Base-by-base conservation (phyloP, 2,329 filamentous ascomycete genomes). In the Verruconis gallopava region DNA sequence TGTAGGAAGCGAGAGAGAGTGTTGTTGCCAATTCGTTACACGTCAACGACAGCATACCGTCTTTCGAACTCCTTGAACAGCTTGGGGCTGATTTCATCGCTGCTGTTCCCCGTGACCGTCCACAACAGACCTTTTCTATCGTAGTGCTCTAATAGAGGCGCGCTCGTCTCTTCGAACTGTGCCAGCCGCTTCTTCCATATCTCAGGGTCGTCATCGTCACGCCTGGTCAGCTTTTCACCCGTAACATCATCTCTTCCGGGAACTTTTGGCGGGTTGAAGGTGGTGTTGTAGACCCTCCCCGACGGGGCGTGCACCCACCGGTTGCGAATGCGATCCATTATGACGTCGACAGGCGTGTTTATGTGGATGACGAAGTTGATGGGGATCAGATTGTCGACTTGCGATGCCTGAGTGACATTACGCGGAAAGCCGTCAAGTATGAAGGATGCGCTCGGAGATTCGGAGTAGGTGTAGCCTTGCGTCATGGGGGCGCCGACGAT, bases 341-440 rank as follows among this genome's bases (percentile, higher is more conserved):
- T 86, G 46, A 95, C 84, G 5, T 81, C 75, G 22, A 83, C 75
- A 0, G 91, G 91, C 0, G 89, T 96, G 55, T 81, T 73, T 51
- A 96, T 71, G 43, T 83, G 85, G 45, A 95, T 80, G 38, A 86
- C 91, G 47, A 95, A 74, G 62, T 98, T 98, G 59, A 98, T 88
- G n/a, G 89, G 86, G 21, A 96, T 75, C 22, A 95, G 71, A 36
- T 68, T 65, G 57, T 93, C 86, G 37, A 96, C 73, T 44, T 79
- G 79, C 33, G 65, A 60, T 20, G 88, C 91, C 63, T 98, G 91
- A 3, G 67, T 57, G 1, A 83, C 81, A 4, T 85, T 98, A 49
- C 91, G 81, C 2, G 91, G 91, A 62, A 96, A 98, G 13, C 91
- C 91, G 58, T 98, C 91, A 41, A 98, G 80, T 49, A 98, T 82